phyloP scores from a whole-genome alignment of 2,329 filamentous ascomycete species.

The Hypoxylon sp. region DNA sequence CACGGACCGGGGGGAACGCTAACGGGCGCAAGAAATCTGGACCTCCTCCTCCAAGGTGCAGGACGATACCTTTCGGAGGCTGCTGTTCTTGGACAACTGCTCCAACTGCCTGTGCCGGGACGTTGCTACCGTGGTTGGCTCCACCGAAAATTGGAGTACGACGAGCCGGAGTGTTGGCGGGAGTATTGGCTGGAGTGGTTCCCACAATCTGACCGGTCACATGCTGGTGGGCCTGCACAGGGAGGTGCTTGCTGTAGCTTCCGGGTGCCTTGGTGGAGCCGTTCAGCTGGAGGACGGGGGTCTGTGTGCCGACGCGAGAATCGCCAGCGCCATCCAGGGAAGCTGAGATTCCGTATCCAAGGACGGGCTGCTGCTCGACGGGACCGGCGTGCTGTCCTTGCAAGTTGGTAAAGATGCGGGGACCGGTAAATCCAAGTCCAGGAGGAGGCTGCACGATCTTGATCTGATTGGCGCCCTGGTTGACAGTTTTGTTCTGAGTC shows the following conservation, averaged over 20 bases:
- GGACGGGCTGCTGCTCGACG: background rate
- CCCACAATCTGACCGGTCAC: background rate
- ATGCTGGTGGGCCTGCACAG: background rate
- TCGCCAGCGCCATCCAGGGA: background rate
- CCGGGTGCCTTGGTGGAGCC: too few species aligned
- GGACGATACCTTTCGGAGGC: background rate
- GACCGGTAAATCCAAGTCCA: background rate
- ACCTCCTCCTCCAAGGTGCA: background rate
- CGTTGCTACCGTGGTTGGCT: background rate
- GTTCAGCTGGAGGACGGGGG: background rate
- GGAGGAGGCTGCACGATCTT: background rate
- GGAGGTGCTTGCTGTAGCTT: background rate
- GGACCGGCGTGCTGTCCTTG: background rate
- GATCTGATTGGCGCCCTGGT: background rate
- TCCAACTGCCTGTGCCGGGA: background rate
- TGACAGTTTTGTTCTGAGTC: background rate
- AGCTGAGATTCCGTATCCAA: background rate
- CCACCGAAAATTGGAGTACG: background rate
- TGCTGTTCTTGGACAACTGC: background rate
- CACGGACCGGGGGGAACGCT: slow-evolving; percentile 4
- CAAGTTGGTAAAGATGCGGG: background rate
- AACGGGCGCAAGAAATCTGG: background rate
- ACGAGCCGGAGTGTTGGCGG: too few species aligned
- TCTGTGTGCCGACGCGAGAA: background rate
- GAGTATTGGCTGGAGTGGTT: background rate